phyloP scores from a whole-genome alignment of 2,329 filamentous ascomycete species.

The Pezicula radicicola region DNA sequence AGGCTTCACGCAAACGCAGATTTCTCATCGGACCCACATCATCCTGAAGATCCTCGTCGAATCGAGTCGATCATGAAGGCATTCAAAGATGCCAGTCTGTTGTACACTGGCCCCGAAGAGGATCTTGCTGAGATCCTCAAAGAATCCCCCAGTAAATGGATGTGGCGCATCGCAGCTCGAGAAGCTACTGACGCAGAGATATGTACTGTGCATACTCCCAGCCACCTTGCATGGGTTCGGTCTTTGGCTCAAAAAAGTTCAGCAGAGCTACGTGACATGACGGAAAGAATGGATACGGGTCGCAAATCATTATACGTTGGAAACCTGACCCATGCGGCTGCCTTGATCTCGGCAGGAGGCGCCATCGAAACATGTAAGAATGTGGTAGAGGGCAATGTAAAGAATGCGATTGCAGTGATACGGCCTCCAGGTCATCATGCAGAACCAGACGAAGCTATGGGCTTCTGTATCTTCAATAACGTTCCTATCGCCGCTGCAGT shows the following conservation, averaged over 20 bases:
- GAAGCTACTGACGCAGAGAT: conserved; percentile 79
- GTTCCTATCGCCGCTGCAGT: conserved; percentile 89
- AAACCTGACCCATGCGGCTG: conserved; percentile 74
- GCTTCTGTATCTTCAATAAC: conserved; percentile 98
- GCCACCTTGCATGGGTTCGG: conserved; percentile 78
- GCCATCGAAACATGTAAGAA: conserved; percentile 94
- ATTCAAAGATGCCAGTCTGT: conserved; percentile 76
- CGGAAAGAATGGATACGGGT: conserved; percentile 56
- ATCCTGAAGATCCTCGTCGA: conserved; percentile 89
- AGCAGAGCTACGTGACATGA: conserved; percentile 66
- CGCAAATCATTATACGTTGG: conserved; percentile 83
- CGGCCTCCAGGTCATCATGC: conserved; percentile 94
- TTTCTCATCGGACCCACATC: conserved; percentile 70
- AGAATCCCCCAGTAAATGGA: conserved; percentile 55
- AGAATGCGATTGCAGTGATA: conserved; percentile 94
- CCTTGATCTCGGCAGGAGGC: conserved; percentile 81
- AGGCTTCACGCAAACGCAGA: conserved; percentile 89
- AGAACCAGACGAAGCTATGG: conserved; percentile 80
- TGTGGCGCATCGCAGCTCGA: conserved; percentile 76
- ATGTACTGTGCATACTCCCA: conserved; percentile 70
- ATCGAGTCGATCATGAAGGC: conserved; percentile 93
- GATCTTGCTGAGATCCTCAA: conserved; percentile 50
- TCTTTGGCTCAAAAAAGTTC: conserved; percentile 50
- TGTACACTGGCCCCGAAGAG: conserved; percentile 58
- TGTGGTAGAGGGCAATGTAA: conserved; percentile 79